phyloP scores from a whole-genome alignment of 1,284 basidiomycete genomes.

The Ceratorhiza oryzae-sativae region DNA sequence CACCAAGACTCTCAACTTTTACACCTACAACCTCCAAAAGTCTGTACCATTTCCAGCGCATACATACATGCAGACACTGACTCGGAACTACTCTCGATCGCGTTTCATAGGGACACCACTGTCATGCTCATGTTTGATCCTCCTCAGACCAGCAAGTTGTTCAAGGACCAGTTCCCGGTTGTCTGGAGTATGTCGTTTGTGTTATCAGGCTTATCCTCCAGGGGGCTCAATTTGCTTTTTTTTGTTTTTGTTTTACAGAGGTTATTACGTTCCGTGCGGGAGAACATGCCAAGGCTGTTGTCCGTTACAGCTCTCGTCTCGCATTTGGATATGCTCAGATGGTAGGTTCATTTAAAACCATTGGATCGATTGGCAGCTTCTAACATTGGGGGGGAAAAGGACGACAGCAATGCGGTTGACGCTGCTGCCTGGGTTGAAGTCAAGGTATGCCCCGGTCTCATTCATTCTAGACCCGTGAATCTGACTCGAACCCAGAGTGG shows the following conservation, averaged over 20 bases:
- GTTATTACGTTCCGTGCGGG: conserved; percentile 26
- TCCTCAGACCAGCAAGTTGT: background rate
- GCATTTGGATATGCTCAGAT: conserved; percentile 31
- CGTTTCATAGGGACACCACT: conserved; percentile 1
- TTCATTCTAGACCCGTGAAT: background rate
- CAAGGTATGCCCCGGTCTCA: background rate
- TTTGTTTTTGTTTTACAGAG: background rate
- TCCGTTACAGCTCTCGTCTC: conserved; percentile 7
- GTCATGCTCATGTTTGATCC: conserved; percentile 34
- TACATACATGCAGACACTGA: background rate
- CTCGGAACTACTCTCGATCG: background rate
- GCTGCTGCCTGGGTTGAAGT: conserved; percentile 10
- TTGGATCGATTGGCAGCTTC: too few relatives aligned
- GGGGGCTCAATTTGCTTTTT: too few relatives aligned
- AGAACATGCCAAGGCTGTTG: conserved; percentile 4
- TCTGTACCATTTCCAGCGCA: background rate
- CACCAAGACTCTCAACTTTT: conserved; percentile 21
- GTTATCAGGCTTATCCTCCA: background rate
- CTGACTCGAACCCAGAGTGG: conserved; percentile 14
- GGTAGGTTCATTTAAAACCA: background rate
- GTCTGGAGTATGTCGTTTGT: conserved; percentile 18
- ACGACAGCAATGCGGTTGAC: conserved; percentile 1
- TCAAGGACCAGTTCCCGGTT: conserved; percentile 26
- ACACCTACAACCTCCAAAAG: conserved; percentile 14
- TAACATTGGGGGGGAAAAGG: too few relatives aligned